These are phyloP conservation scores for Panicum hallii DNA, from an alignment of 202 grass and related monocot genomes.

Conservation along the genomic window DNA sequence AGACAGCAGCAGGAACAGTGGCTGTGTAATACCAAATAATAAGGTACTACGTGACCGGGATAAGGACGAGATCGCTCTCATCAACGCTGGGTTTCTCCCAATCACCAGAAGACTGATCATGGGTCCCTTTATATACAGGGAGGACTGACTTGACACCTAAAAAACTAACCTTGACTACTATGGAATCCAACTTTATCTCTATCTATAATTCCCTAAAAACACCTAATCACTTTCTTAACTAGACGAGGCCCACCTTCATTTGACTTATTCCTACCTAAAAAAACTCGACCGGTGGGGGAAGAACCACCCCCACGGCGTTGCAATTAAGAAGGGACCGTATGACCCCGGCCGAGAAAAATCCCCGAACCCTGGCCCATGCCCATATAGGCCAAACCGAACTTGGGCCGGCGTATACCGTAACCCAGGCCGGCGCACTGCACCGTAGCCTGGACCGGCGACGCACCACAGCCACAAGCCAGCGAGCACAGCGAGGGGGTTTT, in stretches of 20 bases:
- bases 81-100: not conserved
- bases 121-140: not conserved
- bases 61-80: not conserved
- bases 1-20: not conserved
- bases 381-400: no score
- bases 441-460: no score
- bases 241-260: not conserved
- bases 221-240: not conserved
- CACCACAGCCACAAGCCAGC: no score
- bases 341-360: no score
- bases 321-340: no score
- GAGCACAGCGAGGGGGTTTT: no score
- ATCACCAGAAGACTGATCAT: not conserved
- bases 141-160: not conserved
- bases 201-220: not conserved
- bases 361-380: no score
- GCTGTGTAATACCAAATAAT: constrained; percentile 1
- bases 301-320: no score
- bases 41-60: not conserved
- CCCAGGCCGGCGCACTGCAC: no score
- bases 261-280: constrained; percentile 2
- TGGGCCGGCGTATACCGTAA: no score
- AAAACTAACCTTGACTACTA: not conserved
- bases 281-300: no score
- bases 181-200: constrained; percentile 1